Conservation (phyloP, 2,329 filamentous ascomycete genomes). For the Emergomyces pasteurianus region DNA sequence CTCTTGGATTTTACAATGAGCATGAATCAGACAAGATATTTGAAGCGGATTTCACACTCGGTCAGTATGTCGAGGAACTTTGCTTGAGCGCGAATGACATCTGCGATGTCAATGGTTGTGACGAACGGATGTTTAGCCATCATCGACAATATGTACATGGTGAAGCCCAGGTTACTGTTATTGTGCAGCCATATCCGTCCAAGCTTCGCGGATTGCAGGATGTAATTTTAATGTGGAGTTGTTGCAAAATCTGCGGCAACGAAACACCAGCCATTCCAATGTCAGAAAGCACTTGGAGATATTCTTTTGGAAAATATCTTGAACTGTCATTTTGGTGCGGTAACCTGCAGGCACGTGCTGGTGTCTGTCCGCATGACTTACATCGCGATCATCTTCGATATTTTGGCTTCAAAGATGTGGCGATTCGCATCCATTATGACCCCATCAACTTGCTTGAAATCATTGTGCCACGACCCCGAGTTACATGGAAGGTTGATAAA, state of each 20-base stretch:
- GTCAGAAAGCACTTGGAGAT: slow-evolving; percentile 93
- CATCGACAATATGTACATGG: slow-evolving; percentile 96
- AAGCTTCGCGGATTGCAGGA: slow-evolving; percentile 55
- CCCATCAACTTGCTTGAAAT: slow-evolving; percentile 88
- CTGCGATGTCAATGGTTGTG: slow-evolving; percentile 75
- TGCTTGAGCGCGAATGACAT: slow-evolving; percentile 63
- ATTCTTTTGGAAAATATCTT: slow-evolving; percentile 97
- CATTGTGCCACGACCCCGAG: slow-evolving; percentile 73
- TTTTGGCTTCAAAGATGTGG: slow-evolving; percentile 77
- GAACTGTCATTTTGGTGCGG: slow-evolving; percentile 94
- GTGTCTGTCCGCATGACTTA: slow-evolving; percentile 79
- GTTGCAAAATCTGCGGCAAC: slow-evolving; percentile 80
- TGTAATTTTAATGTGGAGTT: slow-evolving; percentile 94
- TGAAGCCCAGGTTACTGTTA: slow-evolving; percentile 81
- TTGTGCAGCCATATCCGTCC: slow-evolving; percentile 64
- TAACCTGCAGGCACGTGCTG: slow-evolving; percentile 60
- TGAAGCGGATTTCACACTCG: slow-evolving; percentile 76
- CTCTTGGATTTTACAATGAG: slow-evolving; percentile 88
- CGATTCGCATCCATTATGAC: slow-evolving; percentile 84
- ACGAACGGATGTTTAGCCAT: slow-evolving; percentile 79
- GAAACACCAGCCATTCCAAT: slow-evolving; percentile 83
- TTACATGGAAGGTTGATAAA: slow-evolving; percentile 97
- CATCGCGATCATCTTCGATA: slow-evolving; percentile 86
- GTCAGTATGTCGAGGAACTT: slow-evolving; percentile 88
- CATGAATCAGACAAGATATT: slow-evolving; percentile 59